Evolutionary conservation across 768 basidiomycete species (phyloP), one percentile per base, ranked within the genome.

Genomic region (Auriscalpium vulgare): DNA sequence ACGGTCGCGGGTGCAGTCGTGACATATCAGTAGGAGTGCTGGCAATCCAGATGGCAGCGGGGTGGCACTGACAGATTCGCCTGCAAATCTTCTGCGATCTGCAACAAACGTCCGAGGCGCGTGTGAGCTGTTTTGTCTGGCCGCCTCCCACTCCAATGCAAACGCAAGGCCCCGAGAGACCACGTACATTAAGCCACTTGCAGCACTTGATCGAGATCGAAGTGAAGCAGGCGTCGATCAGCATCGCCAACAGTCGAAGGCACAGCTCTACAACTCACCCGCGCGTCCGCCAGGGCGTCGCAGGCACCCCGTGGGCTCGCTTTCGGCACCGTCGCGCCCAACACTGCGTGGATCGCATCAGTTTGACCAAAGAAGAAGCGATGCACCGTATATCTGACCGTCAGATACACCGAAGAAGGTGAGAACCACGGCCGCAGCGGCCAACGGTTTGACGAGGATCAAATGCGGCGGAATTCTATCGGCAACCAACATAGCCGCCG

Each of bases 11-110:
- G 29, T 29, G 29, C 29, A 29, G 29, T 29, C 29, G 29, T 29
- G 29, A 29, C 29, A 29, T 29, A 29, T 29, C 29, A 29, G 29
- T 29, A 29, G 29, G 29, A 29, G 29, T 29, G 29, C 29, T 29
- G 29, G 37, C 37, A 34, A 16, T 13, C 4, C 47, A 23, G 47
- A 23, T 37, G 37, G n/a, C 16, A 16, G 49, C 35, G 16, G 13
- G n/a, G 21, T n/a, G 8, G 14, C 9, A 47, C 53, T 56, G 51
- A 51, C 46, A 46, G 29, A 53, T 53, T 53, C 14, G 38, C 51
- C 40, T 53, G 46, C 14, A 45, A 53, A 49, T 34, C 46, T 14
- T 44, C 49, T 13, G 19, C 19, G 16, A 38, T 37, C 53, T 50
- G 50, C 17, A 23, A 17, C 36, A 4, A 17, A 29, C 47, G 44